A percentile compares a stretch with the other conserved stretches of the same genome.
Evolutionary conservation across 306 rosid genomes (phyloP).

Genomic region (Coriaria nepalensis): DNA sequence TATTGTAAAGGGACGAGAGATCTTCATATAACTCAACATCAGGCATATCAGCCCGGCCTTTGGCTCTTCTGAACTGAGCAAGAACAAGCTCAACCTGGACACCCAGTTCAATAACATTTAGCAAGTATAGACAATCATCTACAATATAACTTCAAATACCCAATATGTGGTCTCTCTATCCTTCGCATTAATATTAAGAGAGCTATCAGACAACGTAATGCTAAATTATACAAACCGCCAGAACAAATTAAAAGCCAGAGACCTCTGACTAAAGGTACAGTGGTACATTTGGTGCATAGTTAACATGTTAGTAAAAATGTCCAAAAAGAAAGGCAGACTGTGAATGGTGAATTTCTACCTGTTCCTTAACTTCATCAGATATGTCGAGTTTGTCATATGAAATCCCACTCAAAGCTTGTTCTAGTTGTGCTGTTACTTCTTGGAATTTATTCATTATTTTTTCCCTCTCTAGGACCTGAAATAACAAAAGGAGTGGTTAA

Average conservation of each 20-base stretch:
- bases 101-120: constrained; percentile 13
- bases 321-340: constrained; percentile 7
- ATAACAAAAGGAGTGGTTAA: not conserved
- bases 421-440: constrained; percentile 57
- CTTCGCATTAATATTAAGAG: too few species aligned
- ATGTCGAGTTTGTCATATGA: constrained; percentile 69
- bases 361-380: constrained; percentile 97
- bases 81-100: constrained; percentile 89
- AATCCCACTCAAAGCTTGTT: constrained; percentile 56
- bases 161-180: too few species aligned
- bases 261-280: too few species aligned
- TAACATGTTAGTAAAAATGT: not conserved
- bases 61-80: constrained; percentile 87
- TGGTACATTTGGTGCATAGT: too few species aligned
- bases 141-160: not conserved
- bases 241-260: too few species aligned
- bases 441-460: constrained; percentile 52
- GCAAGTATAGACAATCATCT: not conserved
- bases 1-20: constrained; percentile 41
- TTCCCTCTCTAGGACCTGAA: constrained; percentile 82
- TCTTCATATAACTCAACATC: constrained; percentile 67
- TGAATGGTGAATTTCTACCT: constrained; percentile 35
- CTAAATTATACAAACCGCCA: too few species aligned
- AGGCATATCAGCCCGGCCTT: constrained; percentile 57
- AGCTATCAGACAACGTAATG: too few species aligned